phyloP scores from a whole-genome alignment of 805 yeast species.

The Suhomyces pyralidae region DNA sequence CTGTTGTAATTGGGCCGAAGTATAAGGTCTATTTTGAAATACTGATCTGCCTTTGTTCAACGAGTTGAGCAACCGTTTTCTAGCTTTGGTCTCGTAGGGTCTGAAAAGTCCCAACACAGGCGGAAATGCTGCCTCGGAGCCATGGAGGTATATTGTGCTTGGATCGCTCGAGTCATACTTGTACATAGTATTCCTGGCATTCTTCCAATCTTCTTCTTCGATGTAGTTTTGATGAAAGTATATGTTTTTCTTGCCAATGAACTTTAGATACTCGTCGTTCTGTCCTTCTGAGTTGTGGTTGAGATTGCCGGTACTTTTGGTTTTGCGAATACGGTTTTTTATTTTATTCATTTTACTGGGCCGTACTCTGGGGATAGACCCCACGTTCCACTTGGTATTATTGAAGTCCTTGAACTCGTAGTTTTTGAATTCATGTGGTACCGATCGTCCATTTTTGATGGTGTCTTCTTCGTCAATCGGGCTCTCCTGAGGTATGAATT shows the following conservation, averaged over 20 bases:
- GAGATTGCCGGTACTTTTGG: conserved; percentile 7
- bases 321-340: conserved; percentile 12
- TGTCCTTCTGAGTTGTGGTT: not conserved
- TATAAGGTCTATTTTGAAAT: conserved; percentile 1
- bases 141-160: conserved; percentile 25
- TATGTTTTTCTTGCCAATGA: conserved; percentile 32
- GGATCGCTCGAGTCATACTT: conserved; percentile 16
- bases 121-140: conserved; percentile 8
- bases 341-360: conserved; percentile 23
- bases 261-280: conserved; percentile 16
- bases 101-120: conserved; percentile 31
- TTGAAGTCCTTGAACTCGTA: conserved; percentile 26
- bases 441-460: not conserved
- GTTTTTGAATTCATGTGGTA: conserved; percentile 13
- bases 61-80: conserved; percentile 37
- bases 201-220: conserved; percentile 13
- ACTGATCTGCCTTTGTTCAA: conserved; percentile 20
- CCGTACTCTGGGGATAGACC: conserved; percentile 45
- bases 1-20: not conserved
- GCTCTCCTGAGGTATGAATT: conserved; percentile 20
- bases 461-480: not conserved
- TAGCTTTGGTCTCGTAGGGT: conserved; percentile 37
- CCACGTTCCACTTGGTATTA: conserved; percentile 24
- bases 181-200: conserved; percentile 7
- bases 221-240: conserved; percentile 37